These are phyloP conservation scores for Fusarium sp. DNA, from an alignment of 2,329 filamentous ascomycete species.

Conservation along the genomic window DNA sequence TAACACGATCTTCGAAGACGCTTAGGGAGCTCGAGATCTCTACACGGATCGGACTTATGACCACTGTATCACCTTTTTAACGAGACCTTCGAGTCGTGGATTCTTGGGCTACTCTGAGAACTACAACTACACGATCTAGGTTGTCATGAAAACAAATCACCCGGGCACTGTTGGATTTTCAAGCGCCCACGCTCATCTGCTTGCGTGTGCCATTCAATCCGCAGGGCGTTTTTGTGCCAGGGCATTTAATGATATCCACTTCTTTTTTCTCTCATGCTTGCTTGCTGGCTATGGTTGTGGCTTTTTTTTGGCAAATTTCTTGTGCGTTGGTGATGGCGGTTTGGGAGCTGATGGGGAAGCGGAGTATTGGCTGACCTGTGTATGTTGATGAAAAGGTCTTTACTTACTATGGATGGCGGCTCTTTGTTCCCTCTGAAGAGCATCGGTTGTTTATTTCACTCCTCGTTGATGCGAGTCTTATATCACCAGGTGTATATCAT, in stretches of 20 bases:
- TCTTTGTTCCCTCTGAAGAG: slow-evolving; percentile 23
- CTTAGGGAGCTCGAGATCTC: slow-evolving; percentile 30
- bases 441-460: slow-evolving; percentile 26
- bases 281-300: slow-evolving; percentile 14
- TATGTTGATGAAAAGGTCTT: slow-evolving; percentile 30
- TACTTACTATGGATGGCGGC: slow-evolving; percentile 16
- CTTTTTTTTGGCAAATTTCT: slow-evolving; percentile 20
- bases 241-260: slow-evolving; percentile 53
- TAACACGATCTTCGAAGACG: slow-evolving; percentile 79
- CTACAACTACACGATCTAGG: slow-evolving; percentile 35
- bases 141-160: slow-evolving; percentile 34
- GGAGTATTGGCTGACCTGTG: slow-evolving; percentile 45
- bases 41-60: slow-evolving; percentile 21
- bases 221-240: slow-evolving; percentile 49
- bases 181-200: slow-evolving; percentile 32
- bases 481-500: slow-evolving; percentile 14
- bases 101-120: slow-evolving; percentile 29
- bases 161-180: slow-evolving; percentile 44
- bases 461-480: slow-evolving; percentile 12
- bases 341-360: slow-evolving; percentile 12
- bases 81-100: slow-evolving; percentile 25
- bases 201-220: slow-evolving; percentile 40
- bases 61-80: slow-evolving; percentile 19
- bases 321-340: slow-evolving; percentile 13
- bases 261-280: slow-evolving; percentile 40